Base-by-base conservation (phyloP, 83 land plant genomes). In the Isoetes engelmannii region DNA sequence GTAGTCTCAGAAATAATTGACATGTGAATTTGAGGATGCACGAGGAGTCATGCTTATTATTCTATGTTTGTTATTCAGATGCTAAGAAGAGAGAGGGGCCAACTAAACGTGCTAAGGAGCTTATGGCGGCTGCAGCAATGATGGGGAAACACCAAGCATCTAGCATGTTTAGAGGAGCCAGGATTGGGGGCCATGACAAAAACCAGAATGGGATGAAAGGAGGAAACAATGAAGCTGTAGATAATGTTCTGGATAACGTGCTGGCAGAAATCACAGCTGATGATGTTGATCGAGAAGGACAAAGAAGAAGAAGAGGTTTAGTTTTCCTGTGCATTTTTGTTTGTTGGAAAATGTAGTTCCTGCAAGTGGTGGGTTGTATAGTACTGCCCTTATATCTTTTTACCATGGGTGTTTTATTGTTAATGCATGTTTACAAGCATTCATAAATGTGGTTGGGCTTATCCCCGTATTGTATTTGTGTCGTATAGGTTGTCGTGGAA, bases 111-210 rank as follows among this genome's bases (percentile, higher is more conserved):
- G 73, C 77, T 19, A 53, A 84, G n/a, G 69, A 77, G 6, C 60
- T 86, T 10, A 63, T 85, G 7, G 89, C 87, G n/a, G 98, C 95
- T 10, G 92, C 93, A 0, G 84, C 98, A 4, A 57, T 92, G 73
- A 85, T 84, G 76, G 99, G 90, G 47, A 88, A 83, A 81, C 91
- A 89, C 67, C 74, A 84, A 63, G 72, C 91, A 3, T 82, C 97
- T 0, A 75, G 83, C 4, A 88, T 95, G 99, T 88, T 89, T 51
- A 82, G 91, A 4, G 82, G 91, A 5, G 75, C 82, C 93, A 13
- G 82, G 80, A 61, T 69, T 44, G 42, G 46, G 63, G 54, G 64
- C 60, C 65, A 71, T 8, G 77, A 84, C 55, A 77, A 78, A 74
- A 45, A 9, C 1, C 43, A 45, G 5, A 12, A 13, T 21, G 63